Percentiles rank a stretch among this genome's conserved stretches.
Conservation (phyloP, 2,329 filamentous ascomycete genomes). For the Paecilomyces fulvus region DNA sequence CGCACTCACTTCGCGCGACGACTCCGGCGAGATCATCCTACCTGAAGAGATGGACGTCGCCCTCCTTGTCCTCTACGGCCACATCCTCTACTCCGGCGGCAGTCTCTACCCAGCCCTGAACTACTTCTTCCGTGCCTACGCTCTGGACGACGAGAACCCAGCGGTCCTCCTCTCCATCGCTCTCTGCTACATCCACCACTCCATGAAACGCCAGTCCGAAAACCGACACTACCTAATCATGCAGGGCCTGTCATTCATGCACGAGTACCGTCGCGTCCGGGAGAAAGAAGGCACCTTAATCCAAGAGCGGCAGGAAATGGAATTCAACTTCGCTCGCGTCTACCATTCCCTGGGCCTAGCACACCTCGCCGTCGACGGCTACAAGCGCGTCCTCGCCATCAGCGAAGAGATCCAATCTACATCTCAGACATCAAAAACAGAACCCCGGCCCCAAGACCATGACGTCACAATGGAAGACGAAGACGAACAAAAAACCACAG, state of each 20-base stretch:
- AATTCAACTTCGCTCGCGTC: conserved; percentile 69
- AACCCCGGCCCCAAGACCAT: not conserved
- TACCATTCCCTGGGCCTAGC: conserved; percentile 68
- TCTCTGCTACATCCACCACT: conserved; percentile 78
- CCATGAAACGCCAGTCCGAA: conserved; percentile 78
- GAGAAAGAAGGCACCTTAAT: conserved; percentile 33
- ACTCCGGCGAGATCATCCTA: conserved; percentile 25
- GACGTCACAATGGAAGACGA: not conserved
- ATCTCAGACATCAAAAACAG: not conserved
- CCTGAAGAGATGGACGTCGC: conserved; percentile 60
- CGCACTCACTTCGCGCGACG: conserved; percentile 30
- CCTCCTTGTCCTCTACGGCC: conserved; percentile 79
- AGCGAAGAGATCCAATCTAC: conserved; percentile 37
- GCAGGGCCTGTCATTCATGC: conserved; percentile 75
- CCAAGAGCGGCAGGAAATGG: conserved; percentile 60
- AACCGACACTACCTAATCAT: conserved; percentile 83
- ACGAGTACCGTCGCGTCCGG: conserved; percentile 60
- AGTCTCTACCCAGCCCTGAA: conserved; percentile 77
- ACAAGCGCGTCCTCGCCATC: conserved; percentile 51
- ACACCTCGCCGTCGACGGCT: conserved; percentile 65
- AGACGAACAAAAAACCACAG: not conserved
- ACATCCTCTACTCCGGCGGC: conserved; percentile 76
- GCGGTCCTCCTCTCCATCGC: conserved; percentile 75
- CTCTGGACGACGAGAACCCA: conserved; percentile 66
- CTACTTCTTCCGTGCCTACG: conserved; percentile 72